phyloP scores from a whole-genome alignment of 768 basidiomycete species.

The Gymnopilus dilepis region DNA sequence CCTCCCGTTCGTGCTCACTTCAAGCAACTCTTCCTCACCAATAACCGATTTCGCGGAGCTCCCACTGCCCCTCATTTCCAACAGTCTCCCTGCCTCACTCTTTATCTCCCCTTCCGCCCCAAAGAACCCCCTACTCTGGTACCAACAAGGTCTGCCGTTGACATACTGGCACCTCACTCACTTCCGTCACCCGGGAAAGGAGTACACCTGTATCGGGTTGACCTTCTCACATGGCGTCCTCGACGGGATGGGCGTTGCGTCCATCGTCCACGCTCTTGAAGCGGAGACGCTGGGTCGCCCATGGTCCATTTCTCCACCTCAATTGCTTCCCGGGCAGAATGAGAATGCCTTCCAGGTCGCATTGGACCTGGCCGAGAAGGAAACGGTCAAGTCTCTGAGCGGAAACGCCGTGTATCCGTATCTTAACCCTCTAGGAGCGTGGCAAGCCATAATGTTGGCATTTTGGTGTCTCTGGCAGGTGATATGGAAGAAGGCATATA shows the following conservation, averaged over 20 bases:
- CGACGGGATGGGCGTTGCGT: slow-evolving; percentile 43
- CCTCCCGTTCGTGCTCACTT: background rate
- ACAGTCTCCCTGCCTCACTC: slow-evolving; percentile 38
- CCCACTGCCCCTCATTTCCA: slow-evolving; percentile 36
- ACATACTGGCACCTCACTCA: slow-evolving; percentile 49
- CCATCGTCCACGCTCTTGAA: slow-evolving; percentile 40
- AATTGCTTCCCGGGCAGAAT: slow-evolving; percentile 34
- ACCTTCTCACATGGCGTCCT: slow-evolving; percentile 44
- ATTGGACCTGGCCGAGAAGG: slow-evolving; percentile 10
- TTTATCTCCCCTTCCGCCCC: slow-evolving; percentile 36
- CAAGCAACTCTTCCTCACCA: slow-evolving; percentile 29
- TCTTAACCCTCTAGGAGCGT: too few relatives aligned
- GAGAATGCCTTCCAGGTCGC: slow-evolving; percentile 38
- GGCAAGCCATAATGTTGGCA: too few relatives aligned
- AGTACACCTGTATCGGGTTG: slow-evolving; percentile 45
- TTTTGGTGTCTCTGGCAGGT: too few relatives aligned
- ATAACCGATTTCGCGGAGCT: slow-evolving; percentile 38
- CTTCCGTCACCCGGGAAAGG: slow-evolving; percentile 30
- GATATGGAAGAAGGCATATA: slow-evolving; percentile 37
- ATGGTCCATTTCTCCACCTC: slow-evolving; percentile 39
- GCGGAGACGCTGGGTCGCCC: slow-evolving; percentile 40
- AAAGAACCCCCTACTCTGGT: slow-evolving; percentile 35
- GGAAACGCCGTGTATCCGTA: too few relatives aligned
- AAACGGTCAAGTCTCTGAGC: background rate
- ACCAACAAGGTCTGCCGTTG: slow-evolving; percentile 40